phyloP scores from a whole-genome alignment of 2,329 filamentous ascomycete species.

The Myriosclerotinia scirpicola region DNA sequence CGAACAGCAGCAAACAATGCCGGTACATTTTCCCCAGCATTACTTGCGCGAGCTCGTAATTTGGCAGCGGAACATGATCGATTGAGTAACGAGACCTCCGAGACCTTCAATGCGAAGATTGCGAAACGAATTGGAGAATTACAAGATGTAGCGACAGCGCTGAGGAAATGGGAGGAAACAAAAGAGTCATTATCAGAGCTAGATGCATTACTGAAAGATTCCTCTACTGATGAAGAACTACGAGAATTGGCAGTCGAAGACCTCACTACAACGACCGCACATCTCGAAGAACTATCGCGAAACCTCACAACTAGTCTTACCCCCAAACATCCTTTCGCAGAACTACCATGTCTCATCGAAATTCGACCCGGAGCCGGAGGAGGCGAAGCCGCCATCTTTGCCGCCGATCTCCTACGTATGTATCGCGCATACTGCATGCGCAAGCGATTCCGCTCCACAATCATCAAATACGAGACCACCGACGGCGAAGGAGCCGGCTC shows the following conservation, averaged over 20 bases:
- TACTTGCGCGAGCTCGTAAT: conserved; percentile 60
- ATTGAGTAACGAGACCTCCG: conserved; percentile 52
- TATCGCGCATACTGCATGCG: conserved; percentile 77
- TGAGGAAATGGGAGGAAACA: conserved; percentile 59
- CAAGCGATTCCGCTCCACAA: conserved; percentile 61
- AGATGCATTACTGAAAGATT: conserved; percentile 48
- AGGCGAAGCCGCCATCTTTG: conserved; percentile 87
- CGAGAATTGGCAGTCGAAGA: conserved; percentile 79
- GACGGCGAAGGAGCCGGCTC: conserved; percentile 61
- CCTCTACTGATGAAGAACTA: conserved; percentile 62
- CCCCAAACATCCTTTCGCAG: conserved; percentile 84
- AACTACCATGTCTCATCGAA: conserved; percentile 87
- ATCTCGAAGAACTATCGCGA: conserved; percentile 62
- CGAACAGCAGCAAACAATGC: conserved; percentile 34
- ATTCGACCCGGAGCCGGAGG: conserved; percentile 90
- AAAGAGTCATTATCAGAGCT: conserved; percentile 56
- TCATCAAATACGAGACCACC: conserved; percentile 78
- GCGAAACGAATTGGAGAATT: conserved; percentile 64
- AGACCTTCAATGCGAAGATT: conserved; percentile 55
- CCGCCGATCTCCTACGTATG: conserved; percentile 85
- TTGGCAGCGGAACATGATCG: conserved; percentile 58
- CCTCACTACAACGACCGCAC: conserved; percentile 61
- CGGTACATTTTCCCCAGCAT: conserved; percentile 48
- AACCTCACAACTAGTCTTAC: conserved; percentile 76
- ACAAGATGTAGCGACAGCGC: conserved; percentile 55